Percentiles rank a stretch among this genome's conserved stretches.
Evolutionary conservation across 768 basidiomycete genomes (phyloP).

Genomic region (Suillus variegatus): DNA sequence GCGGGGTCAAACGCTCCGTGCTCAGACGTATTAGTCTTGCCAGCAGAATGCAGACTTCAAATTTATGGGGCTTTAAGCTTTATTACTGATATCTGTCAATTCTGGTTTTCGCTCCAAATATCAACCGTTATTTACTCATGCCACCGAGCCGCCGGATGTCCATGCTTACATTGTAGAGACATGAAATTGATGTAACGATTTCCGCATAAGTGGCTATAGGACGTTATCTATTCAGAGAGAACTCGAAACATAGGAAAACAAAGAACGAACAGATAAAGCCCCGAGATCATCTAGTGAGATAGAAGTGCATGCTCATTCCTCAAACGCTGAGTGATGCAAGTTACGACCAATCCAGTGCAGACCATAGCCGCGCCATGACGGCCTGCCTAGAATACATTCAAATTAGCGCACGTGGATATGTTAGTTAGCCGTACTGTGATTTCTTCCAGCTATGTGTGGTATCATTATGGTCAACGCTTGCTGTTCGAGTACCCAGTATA

Average conservation of each 20-base stretch:
- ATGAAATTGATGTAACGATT: background rate
- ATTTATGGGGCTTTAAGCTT: too few species aligned
- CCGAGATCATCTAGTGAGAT: background rate
- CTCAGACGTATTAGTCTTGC: too few species aligned
- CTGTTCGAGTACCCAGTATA: background rate
- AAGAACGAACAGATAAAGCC: background rate
- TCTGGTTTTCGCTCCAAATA: background rate
- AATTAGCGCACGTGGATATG: background rate
- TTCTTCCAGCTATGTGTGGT: background rate
- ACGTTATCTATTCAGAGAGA: background rate
- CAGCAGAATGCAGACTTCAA: too few species aligned
- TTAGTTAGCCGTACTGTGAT: too few species aligned
- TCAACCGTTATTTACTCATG: too few species aligned
- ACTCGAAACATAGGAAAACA: background rate
- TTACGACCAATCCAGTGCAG: background rate
- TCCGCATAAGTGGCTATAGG: too few species aligned
- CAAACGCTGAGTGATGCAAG: background rate
- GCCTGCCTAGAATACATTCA: background rate
- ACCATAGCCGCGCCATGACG: background rate
- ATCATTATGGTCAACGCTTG: background rate
- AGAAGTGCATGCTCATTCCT: background rate
- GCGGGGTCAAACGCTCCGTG: too few species aligned
- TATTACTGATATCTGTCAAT: background rate
- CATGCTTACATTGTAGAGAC: too few species aligned
- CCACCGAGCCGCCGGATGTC: too few species aligned